Evolutionary conservation across 2,329 filamentous ascomycete genomes (phyloP), one percentile per base, ranked within the genome.

Genomic region (Chrysoporthe puriensis): DNA sequence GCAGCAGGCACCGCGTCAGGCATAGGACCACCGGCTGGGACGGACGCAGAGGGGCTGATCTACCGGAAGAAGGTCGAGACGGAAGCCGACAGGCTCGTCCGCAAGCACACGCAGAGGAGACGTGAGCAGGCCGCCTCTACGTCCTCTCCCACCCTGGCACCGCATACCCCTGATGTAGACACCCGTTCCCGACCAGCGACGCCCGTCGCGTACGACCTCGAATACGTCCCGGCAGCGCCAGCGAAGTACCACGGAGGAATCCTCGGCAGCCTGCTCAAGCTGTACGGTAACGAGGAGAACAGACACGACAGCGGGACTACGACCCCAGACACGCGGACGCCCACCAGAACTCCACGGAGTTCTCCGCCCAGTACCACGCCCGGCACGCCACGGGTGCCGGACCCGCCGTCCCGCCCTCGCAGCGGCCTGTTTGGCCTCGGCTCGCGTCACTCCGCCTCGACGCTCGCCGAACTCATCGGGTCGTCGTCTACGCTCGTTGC

Each of bases 161-260:
- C 40, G 14, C 58, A 59, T 8, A 32, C 44, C 11, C 58, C 63
- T 21, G 57, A 63, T n/a, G 16, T 26, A 34, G 48, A 43, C 21
- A 21, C 58, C 3, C 69, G 69, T 26, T 76, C 77, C 4, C 76
- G 77, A 18, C 68, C 73, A 14, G 70, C 70, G 5, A 78, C 77
- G 0, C 77, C 77, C 85, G 61, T 92, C 80, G 59, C 89, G 85
- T 58, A 88, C 73, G 70, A 93, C 80, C 54, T 86, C 74, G 77
- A 85, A 42, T 92, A 92, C 74, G 86, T 92, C 21, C 68, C 68
- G 14, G 88, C 90, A 57, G 83, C 84, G 54, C 91, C 91, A 4
- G 79, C 83, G 32, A 86, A 90, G 70, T 94, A 92, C 76, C 87
- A 89, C 62, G 90, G 89, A 42, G 91, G 93, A 42, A 87, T 95